Evolutionary conservation across 2,329 filamentous ascomycete genomes (phyloP), one percentile per base, ranked within the genome.

Genomic region (Stagonosporopsis tanaceti): DNA sequence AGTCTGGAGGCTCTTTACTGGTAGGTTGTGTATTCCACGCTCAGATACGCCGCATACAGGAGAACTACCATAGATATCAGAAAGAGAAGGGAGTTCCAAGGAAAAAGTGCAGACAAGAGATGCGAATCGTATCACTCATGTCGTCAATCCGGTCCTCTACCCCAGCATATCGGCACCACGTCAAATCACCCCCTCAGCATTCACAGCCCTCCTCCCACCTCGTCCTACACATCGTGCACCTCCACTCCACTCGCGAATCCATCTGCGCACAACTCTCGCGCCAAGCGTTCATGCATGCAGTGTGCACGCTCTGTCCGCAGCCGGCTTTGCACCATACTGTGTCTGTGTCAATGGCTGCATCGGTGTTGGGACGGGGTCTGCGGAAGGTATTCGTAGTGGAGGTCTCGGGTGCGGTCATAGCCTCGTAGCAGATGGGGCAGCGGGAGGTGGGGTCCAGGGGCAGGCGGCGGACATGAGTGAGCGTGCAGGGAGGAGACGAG

Each of bases 301-400:
- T 45, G 37, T 67, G 66, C 12, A 67, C 59, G 28, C 50, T 69
- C 14, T 54, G 37, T 6, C 66, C 66, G 24, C 66, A 69, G 0
- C 48, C 37, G 7, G 24, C 15, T 22, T 63, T 64, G 32, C 65
- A 67, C 66, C 64, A 67, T 6, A 25, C n/a, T 11, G 20, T 39
- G 35, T 14, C n/a, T 38, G 35, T 9, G 11, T 22, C 34, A 3
- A 6, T 6, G 8, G 14, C 14, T 15, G 34, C 15, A 11, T 15
- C 17, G 35, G 11, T 9, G 30, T 9, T 32, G 30, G 30, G 12
- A 11, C 3, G 11, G 30, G 6, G 2, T 27, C 14, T 37, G 34
- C 15, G n/a, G n/a, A 2, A 17, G 35, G 4, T 8, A 8, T 22
- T 7, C 1, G 17, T 20, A 4, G 17, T 20, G 35, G n/a, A 20